These are phyloP conservation scores for Thelonectria olida DNA, from an alignment of 2,329 filamentous ascomycete species.

Conservation along the genomic window DNA sequence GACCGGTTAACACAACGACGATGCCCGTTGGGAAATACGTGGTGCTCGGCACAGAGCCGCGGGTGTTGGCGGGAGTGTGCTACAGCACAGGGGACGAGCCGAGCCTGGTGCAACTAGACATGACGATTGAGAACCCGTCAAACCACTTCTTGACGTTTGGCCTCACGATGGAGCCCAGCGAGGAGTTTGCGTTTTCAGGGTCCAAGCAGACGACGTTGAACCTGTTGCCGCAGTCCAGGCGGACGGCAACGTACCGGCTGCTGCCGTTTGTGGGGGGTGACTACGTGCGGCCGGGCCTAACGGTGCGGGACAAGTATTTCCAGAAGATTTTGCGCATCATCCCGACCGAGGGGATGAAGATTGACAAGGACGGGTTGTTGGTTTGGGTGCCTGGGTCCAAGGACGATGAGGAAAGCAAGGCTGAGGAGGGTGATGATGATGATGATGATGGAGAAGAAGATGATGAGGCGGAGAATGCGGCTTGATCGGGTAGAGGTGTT, in stretches of 20 bases:
- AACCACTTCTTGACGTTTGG: slow-evolving; percentile 95
- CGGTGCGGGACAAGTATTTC: slow-evolving; percentile 90
- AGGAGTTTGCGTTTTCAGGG: slow-evolving; percentile 92
- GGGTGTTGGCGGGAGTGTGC: slow-evolving; percentile 74
- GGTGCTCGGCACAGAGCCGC: slow-evolving; percentile 84
- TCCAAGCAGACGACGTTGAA: slow-evolving; percentile 83
- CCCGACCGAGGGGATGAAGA: slow-evolving; percentile 77
- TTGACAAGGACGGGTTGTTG: slow-evolving; percentile 70
- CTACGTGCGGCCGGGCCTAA: slow-evolving; percentile 78
- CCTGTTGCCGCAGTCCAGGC: slow-evolving; percentile 81
- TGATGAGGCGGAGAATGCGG: not conserved
- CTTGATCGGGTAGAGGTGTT: not conserved
- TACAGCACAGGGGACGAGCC: slow-evolving; percentile 49
- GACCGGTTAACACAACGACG: slow-evolving; percentile 66
- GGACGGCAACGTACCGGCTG: slow-evolving; percentile 77
- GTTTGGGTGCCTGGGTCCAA: slow-evolving; percentile 64
- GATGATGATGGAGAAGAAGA: slow-evolving; percentile 36
- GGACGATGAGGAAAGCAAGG: slow-evolving; percentile 37
- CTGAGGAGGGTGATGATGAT: slow-evolving; percentile 10
- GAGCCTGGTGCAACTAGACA: slow-evolving; percentile 56
- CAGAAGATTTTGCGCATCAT: slow-evolving; percentile 87
- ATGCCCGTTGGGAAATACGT: slow-evolving; percentile 83
- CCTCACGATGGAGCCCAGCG: slow-evolving; percentile 88
- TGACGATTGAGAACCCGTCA: slow-evolving; percentile 91
- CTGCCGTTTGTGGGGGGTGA: slow-evolving; percentile 71